phyloP scores from a whole-genome alignment of 192 early-diverging fungal genomes.

The Geranomyces michiganensis region DNA sequence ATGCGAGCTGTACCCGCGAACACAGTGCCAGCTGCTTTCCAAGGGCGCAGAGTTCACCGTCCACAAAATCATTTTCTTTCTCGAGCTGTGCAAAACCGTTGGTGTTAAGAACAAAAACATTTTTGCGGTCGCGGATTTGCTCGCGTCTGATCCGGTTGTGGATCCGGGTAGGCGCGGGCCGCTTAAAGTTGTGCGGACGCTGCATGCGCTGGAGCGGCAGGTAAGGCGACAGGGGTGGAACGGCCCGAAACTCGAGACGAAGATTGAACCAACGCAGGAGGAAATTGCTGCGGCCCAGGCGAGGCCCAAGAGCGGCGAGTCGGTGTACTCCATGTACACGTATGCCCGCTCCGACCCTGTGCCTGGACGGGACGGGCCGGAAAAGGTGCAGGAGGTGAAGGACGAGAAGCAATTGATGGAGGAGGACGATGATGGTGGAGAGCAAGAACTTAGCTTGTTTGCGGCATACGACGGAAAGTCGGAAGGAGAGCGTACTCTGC shows the following conservation, averaged over 20 bases:
- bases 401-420: not conserved
- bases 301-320: slow-evolving; percentile 2
- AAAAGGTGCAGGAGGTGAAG: slow-evolving; percentile 15
- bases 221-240: slow-evolving; percentile 50
- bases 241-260: slow-evolving; percentile 41
- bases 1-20: slow-evolving; percentile 45
- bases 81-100: slow-evolving; percentile 56
- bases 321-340: slow-evolving; percentile 28
- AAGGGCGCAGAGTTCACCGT: slow-evolving; percentile 54
- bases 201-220: slow-evolving; percentile 53
- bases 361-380: slow-evolving; percentile 13
- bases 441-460: not conserved
- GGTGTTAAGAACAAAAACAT: slow-evolving; percentile 48
- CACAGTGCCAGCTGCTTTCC: slow-evolving; percentile 51
- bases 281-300: slow-evolving; percentile 8
- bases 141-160: slow-evolving; percentile 29
- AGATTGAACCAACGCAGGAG: slow-evolving; percentile 27
- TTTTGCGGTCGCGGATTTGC: slow-evolving; percentile 48
- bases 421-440: not conserved
- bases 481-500: not conserved
- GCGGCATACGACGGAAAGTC: not conserved
- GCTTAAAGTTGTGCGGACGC: slow-evolving; percentile 47
- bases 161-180: slow-evolving; percentile 28
- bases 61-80: slow-evolving; percentile 60
- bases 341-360: not conserved